Evolutionary conservation across 2,329 filamentous ascomycete species (phyloP).

Genomic region (Colletotrichum sp.): DNA sequence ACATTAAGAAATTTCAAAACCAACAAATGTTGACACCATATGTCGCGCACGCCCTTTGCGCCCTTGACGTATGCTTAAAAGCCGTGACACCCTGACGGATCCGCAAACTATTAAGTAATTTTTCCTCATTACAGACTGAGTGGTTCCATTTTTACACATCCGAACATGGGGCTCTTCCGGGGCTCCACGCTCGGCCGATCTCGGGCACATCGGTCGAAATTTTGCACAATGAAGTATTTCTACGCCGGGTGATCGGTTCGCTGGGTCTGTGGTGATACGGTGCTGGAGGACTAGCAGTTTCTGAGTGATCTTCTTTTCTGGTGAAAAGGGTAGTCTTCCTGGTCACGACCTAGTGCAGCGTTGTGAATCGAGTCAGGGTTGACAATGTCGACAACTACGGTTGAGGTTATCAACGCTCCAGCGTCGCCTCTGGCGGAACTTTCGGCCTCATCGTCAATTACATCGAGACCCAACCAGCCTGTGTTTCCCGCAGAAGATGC

Average conservation of each 20-base stretch:
- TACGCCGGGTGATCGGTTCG: background rate
- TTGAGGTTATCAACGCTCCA: background rate
- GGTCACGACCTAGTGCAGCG: background rate
- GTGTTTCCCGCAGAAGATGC: background rate
- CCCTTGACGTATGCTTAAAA: background rate
- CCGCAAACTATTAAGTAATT: background rate
- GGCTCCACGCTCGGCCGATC: conserved; percentile 5
- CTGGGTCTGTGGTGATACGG: background rate
- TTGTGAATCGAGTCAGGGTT: background rate
- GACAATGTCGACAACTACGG: background rate
- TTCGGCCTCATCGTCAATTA: background rate
- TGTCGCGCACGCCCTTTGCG: background rate
- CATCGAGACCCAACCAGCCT: background rate
- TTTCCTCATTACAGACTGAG: background rate
- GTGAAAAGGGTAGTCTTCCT: accelerated
- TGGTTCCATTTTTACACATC: background rate
- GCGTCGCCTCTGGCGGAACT: background rate
- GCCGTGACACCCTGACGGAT: background rate
- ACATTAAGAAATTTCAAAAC: background rate
- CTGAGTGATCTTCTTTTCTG: too few species aligned
- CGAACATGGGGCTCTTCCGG: background rate
- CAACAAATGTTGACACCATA: background rate
- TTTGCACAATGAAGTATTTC: background rate
- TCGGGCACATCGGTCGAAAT: background rate
- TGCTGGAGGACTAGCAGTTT: background rate